A percentile compares a stretch with the other conserved stretches of the same genome.
Evolutionary conservation across 1,284 basidiomycete genomes (phyloP).

Genomic region (Microbotryum scabiosae): DNA sequence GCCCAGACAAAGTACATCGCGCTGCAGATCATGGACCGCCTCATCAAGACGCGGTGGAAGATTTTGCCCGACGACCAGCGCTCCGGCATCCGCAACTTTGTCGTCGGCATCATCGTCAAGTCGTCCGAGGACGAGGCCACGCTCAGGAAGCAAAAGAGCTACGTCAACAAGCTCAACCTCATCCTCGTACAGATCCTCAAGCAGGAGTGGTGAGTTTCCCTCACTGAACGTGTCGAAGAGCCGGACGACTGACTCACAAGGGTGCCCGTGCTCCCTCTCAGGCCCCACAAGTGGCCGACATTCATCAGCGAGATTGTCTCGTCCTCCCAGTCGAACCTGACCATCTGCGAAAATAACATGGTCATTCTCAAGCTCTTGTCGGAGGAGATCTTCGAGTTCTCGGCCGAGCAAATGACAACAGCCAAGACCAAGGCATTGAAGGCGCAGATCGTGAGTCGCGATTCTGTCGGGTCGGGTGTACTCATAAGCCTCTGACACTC

Average conservation of each 20-base stretch:
- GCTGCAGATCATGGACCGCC: constrained; percentile 86
- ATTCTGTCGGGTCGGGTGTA: background rate
- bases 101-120: constrained; percentile 87
- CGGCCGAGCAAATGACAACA: constrained; percentile 97
- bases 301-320: constrained; percentile 98
- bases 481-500: background rate
- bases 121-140: constrained; percentile 61
- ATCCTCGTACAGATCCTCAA: constrained; percentile 96
- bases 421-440: constrained; percentile 96
- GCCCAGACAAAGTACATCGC: constrained; percentile 96
- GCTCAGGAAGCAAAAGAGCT: constrained; percentile 87
- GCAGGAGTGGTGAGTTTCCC: constrained; percentile 69
- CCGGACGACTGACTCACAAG: background rate
- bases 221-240: background rate
- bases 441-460: constrained; percentile 63
- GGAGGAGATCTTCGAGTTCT: constrained; percentile 98
- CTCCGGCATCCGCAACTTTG: constrained; percentile 93
- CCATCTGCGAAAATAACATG: constrained; percentile 99
- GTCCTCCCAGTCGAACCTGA: constrained; percentile 91
- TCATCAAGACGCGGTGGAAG: constrained; percentile 93
- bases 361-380: constrained; percentile 94
- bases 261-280: background rate
- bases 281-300: constrained; percentile 92
- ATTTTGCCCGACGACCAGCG: constrained; percentile 87
- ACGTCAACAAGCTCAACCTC: constrained; percentile 93